A percentile compares a stretch with the other conserved stretches of the same genome.
These are phyloP conservation scores for Eruca vesicaria DNA, from an alignment of 441 rosid genomes.

Conservation along the genomic window DNA sequence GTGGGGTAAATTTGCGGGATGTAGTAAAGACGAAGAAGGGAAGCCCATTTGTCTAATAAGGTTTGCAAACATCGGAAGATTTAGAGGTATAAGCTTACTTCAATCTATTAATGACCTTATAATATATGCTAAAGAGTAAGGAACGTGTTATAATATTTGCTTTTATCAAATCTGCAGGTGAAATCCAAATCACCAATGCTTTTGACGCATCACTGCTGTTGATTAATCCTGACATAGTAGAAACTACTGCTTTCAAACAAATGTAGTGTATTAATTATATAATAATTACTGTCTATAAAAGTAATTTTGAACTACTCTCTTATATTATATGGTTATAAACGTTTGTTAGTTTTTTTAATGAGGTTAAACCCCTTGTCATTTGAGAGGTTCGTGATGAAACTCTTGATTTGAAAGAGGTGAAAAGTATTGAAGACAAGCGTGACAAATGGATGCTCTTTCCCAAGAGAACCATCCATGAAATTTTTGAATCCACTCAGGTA, in stretches of 20 bases:
- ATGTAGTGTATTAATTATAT: background rate
- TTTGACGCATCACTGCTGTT: background rate
- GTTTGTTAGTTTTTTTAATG: no score
- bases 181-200: background rate
- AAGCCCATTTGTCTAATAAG: background rate
- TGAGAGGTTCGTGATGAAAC: background rate
- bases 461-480: background rate
- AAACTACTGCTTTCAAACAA: background rate
- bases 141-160: background rate
- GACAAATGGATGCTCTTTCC: background rate
- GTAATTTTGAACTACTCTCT: background rate
- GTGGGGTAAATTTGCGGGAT: background rate
- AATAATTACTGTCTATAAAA: background rate
- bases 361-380: background rate
- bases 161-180: background rate
- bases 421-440: background rate
- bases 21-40: background rate
- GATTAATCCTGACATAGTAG: background rate
- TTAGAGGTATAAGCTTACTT: background rate
- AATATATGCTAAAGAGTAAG: background rate
- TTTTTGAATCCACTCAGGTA: background rate
- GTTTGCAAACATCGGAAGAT: background rate
- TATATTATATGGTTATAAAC: no score
- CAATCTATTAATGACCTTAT: background rate
- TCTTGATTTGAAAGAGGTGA: background rate